phyloP scores from a whole-genome alignment of 2,329 filamentous ascomycete species.

The Tolypocladium tundrense region DNA sequence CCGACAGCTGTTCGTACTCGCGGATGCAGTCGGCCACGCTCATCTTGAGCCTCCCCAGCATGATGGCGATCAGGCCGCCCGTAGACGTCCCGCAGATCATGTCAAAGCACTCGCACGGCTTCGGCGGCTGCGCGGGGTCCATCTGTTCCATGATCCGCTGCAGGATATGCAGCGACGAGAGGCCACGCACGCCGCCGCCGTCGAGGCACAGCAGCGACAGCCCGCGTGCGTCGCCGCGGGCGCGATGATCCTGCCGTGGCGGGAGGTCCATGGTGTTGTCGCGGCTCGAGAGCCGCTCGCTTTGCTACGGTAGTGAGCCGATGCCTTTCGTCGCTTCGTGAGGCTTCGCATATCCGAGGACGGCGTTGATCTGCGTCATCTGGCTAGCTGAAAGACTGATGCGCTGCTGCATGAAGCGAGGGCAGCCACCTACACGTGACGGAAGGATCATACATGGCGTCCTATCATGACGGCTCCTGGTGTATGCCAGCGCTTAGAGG shows the following conservation, averaged over 20 bases:
- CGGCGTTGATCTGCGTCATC: not conserved
- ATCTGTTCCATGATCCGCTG: slow-evolving; percentile 14
- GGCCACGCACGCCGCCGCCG: slow-evolving; percentile 17
- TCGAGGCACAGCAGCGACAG: slow-evolving; percentile 6
- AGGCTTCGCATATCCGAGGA: not conserved
- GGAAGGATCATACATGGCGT: not conserved
- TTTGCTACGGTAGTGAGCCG: too few relatives aligned
- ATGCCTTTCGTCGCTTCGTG: not conserved
- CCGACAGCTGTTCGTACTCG: not conserved
- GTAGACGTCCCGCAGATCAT: slow-evolving; percentile 19
- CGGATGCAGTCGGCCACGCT: not conserved
- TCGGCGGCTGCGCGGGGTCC: slow-evolving; percentile 1
- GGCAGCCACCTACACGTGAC: not conserved
- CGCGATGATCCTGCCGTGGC: too few relatives aligned
- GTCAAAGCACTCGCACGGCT: slow-evolving; percentile 14
- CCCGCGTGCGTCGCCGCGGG: not conserved
- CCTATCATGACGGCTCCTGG: too few relatives aligned
- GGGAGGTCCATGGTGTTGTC: too few relatives aligned
- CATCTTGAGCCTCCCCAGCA: slow-evolving; percentile 23
- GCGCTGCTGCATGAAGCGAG: not conserved
- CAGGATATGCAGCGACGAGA: slow-evolving; percentile 17
- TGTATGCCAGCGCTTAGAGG: too few relatives aligned
- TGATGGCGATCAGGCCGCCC: slow-evolving; percentile 27
- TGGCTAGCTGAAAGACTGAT: too few relatives aligned
- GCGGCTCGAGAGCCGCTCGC: too few relatives aligned